Evolutionary conservation across 106 monocot genomes (phyloP).

Genomic region (Allium sativum): DNA sequence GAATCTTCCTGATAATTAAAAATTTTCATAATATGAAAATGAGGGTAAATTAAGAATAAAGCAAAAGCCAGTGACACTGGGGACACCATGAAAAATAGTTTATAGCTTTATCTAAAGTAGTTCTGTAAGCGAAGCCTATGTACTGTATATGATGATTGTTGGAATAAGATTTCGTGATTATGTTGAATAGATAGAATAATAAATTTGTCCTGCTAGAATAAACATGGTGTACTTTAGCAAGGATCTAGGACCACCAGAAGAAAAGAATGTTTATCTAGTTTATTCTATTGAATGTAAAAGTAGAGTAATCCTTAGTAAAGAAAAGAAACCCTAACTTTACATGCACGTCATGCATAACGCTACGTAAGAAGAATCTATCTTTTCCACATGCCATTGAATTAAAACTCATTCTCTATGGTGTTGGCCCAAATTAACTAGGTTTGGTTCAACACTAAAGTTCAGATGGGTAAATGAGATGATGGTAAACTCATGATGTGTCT

Average conservation of each 20-base stretch:
- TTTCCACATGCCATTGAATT: background rate
- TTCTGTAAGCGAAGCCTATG: background rate
- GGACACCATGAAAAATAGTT: slow-evolving; percentile 1
- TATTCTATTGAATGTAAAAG: background rate
- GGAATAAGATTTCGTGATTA: background rate
- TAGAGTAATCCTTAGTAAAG: background rate
- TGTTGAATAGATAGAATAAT: background rate
- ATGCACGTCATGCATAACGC: slow-evolving; percentile 17
- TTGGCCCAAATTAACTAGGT: background rate
- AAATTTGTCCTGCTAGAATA: slow-evolving; percentile 8
- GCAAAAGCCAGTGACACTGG: slow-evolving; percentile 22
- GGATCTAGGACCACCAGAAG: slow-evolving; percentile 8
- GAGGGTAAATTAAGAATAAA: slow-evolving; percentile 13
- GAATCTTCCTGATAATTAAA: too few relatives aligned
- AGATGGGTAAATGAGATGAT: background rate
- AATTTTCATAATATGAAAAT: too few relatives aligned
- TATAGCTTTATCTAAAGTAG: slow-evolving; percentile 7
- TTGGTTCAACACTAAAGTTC: too few relatives aligned
- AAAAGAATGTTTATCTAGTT: slow-evolving; percentile 11
- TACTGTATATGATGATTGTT: background rate
- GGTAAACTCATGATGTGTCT: background rate
- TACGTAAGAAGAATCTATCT: slow-evolving; percentile 17
- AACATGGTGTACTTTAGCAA: slow-evolving; percentile 6
- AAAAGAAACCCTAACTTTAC: slow-evolving; percentile 14
- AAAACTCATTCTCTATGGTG: background rate